phyloP scores from a whole-genome alignment of 116 monocot species.

The Trichopus zeylanicus region DNA sequence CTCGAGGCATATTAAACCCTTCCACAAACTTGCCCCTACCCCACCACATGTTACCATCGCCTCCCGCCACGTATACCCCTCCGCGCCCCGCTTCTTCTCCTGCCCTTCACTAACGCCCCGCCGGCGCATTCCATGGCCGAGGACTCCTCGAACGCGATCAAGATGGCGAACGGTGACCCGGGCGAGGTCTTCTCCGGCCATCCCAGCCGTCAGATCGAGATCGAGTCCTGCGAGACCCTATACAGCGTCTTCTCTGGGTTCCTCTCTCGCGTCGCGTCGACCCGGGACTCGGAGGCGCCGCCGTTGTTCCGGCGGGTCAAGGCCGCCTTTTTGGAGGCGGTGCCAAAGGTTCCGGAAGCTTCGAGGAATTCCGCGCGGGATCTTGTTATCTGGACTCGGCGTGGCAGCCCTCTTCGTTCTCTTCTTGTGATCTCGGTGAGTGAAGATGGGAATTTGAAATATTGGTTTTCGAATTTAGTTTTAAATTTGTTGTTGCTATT shows the following conservation, averaged over 20 bases:
- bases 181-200: not conserved
- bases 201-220: slow-evolving; percentile 12
- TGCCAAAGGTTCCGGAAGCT: slow-evolving; percentile 54
- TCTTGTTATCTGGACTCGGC: slow-evolving; percentile 48
- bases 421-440: slow-evolving; percentile 68
- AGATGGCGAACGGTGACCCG: not conserved
- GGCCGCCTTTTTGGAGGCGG: slow-evolving; percentile 20
- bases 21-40: too few species aligned
- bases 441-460: not conserved
- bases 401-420: slow-evolving; percentile 60
- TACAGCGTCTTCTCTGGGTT: slow-evolving; percentile 33
- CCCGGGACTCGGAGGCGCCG: slow-evolving; percentile 8
- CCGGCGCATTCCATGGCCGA: slow-evolving; percentile 5
- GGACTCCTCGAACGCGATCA: slow-evolving; percentile 2
- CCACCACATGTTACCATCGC: too few species aligned
- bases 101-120: too few species aligned
- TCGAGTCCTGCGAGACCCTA: slow-evolving; percentile 39
- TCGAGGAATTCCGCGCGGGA: slow-evolving; percentile 56
- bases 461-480: not conserved
- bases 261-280: slow-evolving; percentile 28
- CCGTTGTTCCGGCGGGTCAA: slow-evolving; percentile 27
- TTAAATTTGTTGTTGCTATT: too few species aligned
- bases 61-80: too few species aligned
- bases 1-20: too few species aligned
- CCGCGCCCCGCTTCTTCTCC: too few species aligned